A percentile compares a stretch with the other conserved stretches of the same genome.
phyloP scores from a whole-genome alignment of 208 protist species.

The Trypanosomatidae sp. region DNA sequence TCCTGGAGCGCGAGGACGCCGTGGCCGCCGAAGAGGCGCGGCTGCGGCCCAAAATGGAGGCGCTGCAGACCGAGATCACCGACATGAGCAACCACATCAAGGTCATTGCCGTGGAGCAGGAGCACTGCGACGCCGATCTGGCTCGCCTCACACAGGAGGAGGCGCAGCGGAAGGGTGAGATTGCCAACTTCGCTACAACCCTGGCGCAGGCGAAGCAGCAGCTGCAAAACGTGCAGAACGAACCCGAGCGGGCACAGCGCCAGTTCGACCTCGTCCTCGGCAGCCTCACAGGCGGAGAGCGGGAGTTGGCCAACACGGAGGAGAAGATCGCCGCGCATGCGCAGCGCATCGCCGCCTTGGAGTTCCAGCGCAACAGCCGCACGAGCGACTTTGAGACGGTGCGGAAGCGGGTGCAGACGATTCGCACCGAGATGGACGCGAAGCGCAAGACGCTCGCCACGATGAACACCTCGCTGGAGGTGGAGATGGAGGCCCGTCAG shows the following conservation, averaged over 20 bases:
- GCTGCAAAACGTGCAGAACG: constrained; percentile 70
- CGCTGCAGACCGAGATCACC: constrained; percentile 65
- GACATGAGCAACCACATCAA: constrained; percentile 82
- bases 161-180: constrained; percentile 48
- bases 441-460: constrained; percentile 89
- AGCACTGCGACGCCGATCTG: constrained; percentile 38
- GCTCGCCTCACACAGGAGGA: constrained; percentile 56
- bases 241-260: constrained; percentile 79
- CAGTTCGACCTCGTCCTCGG: constrained; percentile 79
- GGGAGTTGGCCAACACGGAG: constrained; percentile 61
- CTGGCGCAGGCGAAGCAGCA: constrained; percentile 72
- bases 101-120: constrained; percentile 43
- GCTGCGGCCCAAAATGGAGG: constrained; percentile 81
- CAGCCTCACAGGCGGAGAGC: constrained; percentile 53
- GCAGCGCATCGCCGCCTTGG: constrained; percentile 66
- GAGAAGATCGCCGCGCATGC: constrained; percentile 69
- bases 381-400: constrained; percentile 63
- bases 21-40: constrained; percentile 88
- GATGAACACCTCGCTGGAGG: constrained; percentile 79
- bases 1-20: constrained; percentile 88
- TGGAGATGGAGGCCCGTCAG: constrained; percentile 74
- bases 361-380: constrained; percentile 74
- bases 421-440: constrained; percentile 68
- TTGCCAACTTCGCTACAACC: constrained; percentile 46
- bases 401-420: constrained; percentile 60